Percentiles rank a stretch among this genome's conserved stretches.
Conservation (phyloP, 495 filamentous ascomycete genomes). For the Trichoderma asperelloides region DNA sequence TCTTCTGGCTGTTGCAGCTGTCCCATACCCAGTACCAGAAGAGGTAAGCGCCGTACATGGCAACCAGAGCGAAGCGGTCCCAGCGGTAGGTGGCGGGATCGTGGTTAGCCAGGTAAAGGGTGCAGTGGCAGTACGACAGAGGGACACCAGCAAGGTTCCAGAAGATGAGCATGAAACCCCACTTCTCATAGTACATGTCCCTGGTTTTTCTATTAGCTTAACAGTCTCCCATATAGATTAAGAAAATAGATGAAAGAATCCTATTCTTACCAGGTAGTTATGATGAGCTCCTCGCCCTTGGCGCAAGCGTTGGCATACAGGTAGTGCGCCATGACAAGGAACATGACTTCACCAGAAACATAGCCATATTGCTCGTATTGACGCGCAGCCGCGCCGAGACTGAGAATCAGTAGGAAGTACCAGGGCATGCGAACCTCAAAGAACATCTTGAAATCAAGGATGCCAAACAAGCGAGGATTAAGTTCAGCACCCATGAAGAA, state of each 20-base stretch:
- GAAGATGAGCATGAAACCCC: conserved; percentile 99
- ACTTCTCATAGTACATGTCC: conserved; percentile 99
- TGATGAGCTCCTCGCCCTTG: conserved; percentile 93
- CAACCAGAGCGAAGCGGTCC: conserved; percentile 55
- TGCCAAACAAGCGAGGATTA: conserved; percentile 88
- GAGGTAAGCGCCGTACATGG: conserved; percentile 65
- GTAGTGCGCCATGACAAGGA: conserved; percentile 88
- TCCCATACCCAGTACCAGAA: conserved; percentile 92
- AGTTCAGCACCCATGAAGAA: conserved; percentile 99
- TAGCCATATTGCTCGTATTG: conserved; percentile 89
- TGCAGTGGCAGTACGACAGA: conserved; percentile 93
- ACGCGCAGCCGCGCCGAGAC: conserved; percentile 65
- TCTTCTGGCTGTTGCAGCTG: conserved; percentile 88
- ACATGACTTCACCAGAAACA: conserved; percentile 79
- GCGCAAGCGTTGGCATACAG: conserved; percentile 94
- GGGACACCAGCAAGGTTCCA: conserved; percentile 98
- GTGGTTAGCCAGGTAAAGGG: conserved; percentile 86
- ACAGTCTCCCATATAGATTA: too few species aligned
- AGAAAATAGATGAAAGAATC: too few species aligned
- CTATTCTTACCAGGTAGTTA: conserved; percentile 64
- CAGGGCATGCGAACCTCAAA: conserved; percentile 95
- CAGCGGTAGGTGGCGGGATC: conserved; percentile 72
- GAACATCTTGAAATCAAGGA: conserved; percentile 99
- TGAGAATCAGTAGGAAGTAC: conserved; percentile 83
- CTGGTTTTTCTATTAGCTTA: background rate